A percentile compares a stretch with the other conserved stretches of the same genome.
Evolutionary conservation across 1,284 basidiomycete species (phyloP).

Genomic region (Cryptococcus maquisensis): DNA sequence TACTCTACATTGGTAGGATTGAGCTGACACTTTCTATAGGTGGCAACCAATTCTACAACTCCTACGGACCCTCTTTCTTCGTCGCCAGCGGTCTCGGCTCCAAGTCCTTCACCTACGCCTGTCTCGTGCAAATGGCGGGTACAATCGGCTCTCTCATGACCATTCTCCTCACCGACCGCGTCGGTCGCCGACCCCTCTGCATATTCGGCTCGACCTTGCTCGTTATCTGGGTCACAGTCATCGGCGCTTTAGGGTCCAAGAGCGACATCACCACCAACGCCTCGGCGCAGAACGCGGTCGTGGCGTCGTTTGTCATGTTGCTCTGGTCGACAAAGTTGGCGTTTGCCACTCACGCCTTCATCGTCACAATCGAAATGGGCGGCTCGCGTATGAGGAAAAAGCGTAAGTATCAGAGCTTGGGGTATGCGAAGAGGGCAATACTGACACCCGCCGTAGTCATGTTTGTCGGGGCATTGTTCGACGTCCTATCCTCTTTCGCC

Average conservation of each 20-base stretch:
- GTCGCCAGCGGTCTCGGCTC: constrained; percentile 4
- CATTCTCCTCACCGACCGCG: constrained; percentile 6
- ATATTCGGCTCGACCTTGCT: constrained; percentile 1
- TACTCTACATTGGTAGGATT: neutral
- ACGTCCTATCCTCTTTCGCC: constrained; percentile 12
- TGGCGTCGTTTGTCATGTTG: constrained; percentile 7
- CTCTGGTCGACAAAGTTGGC: constrained; percentile 4
- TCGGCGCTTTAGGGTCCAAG: constrained; percentile 10
- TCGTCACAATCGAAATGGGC: constrained; percentile 17
- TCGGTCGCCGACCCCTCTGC: constrained; percentile 18
- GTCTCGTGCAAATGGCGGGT: constrained; percentile 5
- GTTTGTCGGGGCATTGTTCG: constrained; percentile 8
- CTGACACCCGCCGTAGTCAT: neutral
- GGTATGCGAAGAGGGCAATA: neutral
- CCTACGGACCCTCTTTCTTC: constrained; percentile 19
- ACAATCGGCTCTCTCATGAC: constrained; percentile 6
- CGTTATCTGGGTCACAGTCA: constrained; percentile 7
- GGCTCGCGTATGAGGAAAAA: constrained; percentile 19
- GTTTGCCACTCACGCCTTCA: constrained; percentile 9
- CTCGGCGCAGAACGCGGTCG: constrained; percentile 1
- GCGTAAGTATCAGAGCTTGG: neutral
- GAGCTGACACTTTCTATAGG: neutral
- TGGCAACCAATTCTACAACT: constrained; percentile 19
- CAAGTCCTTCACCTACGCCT: constrained; percentile 15
- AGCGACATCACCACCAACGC: neutral